Conservation (phyloP, 2,329 filamentous ascomycete genomes). For the Botryotinia narcissicola region DNA sequence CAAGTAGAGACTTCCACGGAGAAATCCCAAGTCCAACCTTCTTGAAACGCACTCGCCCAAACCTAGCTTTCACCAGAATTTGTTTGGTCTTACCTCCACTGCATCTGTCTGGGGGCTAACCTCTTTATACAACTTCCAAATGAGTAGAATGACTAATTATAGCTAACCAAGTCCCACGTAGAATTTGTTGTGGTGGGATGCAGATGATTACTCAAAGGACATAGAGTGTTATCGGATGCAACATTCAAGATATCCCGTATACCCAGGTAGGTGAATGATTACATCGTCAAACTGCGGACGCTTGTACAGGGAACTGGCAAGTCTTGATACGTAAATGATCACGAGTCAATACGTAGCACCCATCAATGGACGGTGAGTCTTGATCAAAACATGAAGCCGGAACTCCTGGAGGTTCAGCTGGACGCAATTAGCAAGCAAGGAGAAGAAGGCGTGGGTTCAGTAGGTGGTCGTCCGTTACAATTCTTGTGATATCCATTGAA, state of each 20-base stretch:
- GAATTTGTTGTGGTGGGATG: neutral
- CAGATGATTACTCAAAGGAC: neutral
- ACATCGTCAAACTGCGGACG: neutral
- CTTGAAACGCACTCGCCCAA: neutral
- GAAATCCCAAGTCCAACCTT: neutral
- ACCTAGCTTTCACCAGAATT: neutral
- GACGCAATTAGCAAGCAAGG: neutral
- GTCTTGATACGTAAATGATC: neutral
- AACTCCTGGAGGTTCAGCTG: neutral
- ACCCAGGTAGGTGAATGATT: neutral
- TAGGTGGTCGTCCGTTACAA: neutral
- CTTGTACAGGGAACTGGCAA: neutral
- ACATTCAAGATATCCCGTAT: neutral
- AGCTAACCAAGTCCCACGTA: neutral
- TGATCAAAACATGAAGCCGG: neutral
- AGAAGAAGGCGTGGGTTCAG: neutral
- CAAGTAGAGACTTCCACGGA: neutral
- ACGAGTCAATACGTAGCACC: neutral
- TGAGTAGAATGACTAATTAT: neutral
- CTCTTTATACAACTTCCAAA: neutral
- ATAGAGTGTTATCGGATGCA: neutral
- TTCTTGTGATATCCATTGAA: neutral
- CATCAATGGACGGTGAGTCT: neutral
- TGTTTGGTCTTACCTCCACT: neutral
- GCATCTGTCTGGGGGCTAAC: neutral